These are phyloP conservation scores for Ganoderma sinense DNA, from an alignment of 1,284 basidiomycete genomes.

Conservation along the genomic window DNA sequence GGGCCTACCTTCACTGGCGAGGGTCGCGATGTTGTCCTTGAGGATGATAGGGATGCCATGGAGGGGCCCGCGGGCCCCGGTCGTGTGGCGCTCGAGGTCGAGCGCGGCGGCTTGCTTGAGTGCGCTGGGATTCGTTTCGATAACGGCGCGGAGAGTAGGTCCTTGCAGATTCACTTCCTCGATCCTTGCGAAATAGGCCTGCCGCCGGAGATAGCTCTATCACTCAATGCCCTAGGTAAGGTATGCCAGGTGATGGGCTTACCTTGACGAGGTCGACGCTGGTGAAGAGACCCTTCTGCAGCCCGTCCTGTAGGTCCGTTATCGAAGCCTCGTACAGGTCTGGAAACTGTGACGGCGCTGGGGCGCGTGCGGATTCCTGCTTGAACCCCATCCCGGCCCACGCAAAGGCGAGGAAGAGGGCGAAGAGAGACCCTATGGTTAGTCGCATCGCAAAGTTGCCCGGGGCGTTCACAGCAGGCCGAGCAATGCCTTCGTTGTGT, in stretches of 20 bases:
- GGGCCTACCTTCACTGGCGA: conserved; percentile 55
- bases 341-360: conserved; percentile 41
- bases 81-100: conserved; percentile 58
- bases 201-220: neutral
- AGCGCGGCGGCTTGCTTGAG: conserved; percentile 58
- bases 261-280: conserved; percentile 74
- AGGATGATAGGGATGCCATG: conserved; percentile 77
- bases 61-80: conserved; percentile 58
- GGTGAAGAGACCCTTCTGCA: conserved; percentile 58
- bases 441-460: neutral
- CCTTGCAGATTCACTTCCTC: conserved; percentile 76
- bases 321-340: conserved; percentile 73
- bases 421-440: conserved; percentile 4
- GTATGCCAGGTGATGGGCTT: conserved; percentile 12
- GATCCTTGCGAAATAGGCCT: conserved; percentile 76
- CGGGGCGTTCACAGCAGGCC: neutral
- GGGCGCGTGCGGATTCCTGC: neutral
- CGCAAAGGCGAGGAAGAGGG: conserved; percentile 12
- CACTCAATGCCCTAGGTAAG: neutral
- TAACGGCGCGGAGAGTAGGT: conserved; percentile 64
- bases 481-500: neutral
- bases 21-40: conserved; percentile 66
- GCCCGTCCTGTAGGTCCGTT: conserved; percentile 55
- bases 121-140: conserved; percentile 70
- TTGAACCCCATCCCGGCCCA: conserved; percentile 7